Conservation (phyloP, 495 filamentous ascomycete species). For the Trichoderma virens region DNA sequence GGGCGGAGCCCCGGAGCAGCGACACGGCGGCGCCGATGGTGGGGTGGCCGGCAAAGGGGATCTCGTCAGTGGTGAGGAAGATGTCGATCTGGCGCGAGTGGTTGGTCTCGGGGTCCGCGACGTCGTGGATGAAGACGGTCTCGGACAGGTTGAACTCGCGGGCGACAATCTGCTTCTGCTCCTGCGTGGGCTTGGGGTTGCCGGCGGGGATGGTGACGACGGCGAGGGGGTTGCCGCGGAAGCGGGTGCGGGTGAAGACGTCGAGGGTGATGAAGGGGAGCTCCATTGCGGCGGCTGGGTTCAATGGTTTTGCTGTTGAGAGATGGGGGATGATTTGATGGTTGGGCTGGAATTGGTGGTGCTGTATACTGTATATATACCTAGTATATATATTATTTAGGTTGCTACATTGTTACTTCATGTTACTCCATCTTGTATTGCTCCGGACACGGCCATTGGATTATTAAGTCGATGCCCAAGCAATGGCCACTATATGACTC, state of each 20-base stretch:
- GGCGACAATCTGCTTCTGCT: conserved; percentile 57
- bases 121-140: conserved; percentile 66
- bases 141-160: conserved; percentile 81
- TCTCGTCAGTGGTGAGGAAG: conserved; percentile 53
- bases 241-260: conserved; percentile 54
- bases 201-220: conserved; percentile 47
- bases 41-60: conserved; percentile 73
- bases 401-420: too few relatives aligned
- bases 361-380: too few relatives aligned
- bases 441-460: too few relatives aligned
- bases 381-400: too few relatives aligned
- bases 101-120: conserved; percentile 12
- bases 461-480: too few relatives aligned
- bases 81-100: conserved; percentile 53
- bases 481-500: too few relatives aligned
- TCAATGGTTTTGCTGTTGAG: not conserved
- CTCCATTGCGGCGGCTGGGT: conserved; percentile 13
- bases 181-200: conserved; percentile 30
- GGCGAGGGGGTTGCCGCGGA: conserved; percentile 61
- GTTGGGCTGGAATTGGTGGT: not conserved
- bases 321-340: not conserved
- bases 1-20: conserved; percentile 23
- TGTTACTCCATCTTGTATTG: too few relatives aligned
- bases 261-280: conserved; percentile 54
- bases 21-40: conserved; percentile 63